These are phyloP conservation scores for Tagetes erecta DNA, from an alignment of 129 eudicot genomes.

Conservation along the genomic window DNA sequence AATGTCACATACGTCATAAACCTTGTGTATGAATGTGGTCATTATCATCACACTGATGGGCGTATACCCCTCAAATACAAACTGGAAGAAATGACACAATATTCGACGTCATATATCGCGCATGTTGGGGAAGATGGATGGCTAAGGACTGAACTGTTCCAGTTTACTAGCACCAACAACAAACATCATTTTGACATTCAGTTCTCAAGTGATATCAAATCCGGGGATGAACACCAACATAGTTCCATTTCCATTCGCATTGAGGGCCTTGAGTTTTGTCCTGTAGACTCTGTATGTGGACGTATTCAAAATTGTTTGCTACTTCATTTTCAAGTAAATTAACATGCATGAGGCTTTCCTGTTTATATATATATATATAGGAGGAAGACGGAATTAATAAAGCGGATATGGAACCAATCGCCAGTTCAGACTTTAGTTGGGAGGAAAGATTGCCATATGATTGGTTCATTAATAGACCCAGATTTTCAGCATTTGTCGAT, in stretches of 20 bases:
- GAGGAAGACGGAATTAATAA: neutral
- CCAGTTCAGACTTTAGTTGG: neutral
- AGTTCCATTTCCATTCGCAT: neutral
- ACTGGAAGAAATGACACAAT: neutral
- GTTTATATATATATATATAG: neutral
- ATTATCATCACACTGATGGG: neutral
- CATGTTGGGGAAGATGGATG: neutral
- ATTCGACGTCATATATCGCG: neutral
- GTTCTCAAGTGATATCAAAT: neutral
- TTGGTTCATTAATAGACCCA: neutral
- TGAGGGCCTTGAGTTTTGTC: constrained; percentile 6
- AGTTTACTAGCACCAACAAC: constrained; percentile 3
- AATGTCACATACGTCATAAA: constrained; percentile 24
- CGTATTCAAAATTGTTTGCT: neutral
- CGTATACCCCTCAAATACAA: constrained; percentile 16
- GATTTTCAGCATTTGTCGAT: neutral
- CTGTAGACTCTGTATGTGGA: constrained; percentile 9
- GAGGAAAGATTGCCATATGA: neutral
- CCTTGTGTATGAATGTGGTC: neutral
- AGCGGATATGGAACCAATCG: neutral
- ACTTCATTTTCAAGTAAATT: neutral
- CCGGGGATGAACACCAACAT: neutral
- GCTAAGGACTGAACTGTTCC: constrained; percentile 10
- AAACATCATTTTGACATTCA: constrained; percentile 5
- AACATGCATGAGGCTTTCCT: neutral